These are phyloP conservation scores for Russula abietina DNA, from an alignment of 768 basidiomycete genomes.

Conservation along the genomic window DNA sequence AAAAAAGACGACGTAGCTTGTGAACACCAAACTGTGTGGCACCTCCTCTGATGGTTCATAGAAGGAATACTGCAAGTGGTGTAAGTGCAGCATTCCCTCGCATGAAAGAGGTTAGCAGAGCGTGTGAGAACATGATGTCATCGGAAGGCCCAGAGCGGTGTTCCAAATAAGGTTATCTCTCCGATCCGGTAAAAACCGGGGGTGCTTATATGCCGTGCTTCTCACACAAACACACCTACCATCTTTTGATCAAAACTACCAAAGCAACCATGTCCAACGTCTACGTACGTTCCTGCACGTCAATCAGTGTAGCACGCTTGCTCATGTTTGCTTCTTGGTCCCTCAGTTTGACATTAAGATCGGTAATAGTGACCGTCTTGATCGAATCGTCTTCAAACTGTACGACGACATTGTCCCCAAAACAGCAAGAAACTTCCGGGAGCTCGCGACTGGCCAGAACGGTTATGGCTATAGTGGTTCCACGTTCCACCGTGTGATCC, in stretches of 20 bases:
- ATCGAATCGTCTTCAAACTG: slow-evolving; percentile 78
- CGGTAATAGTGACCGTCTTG: slow-evolving; percentile 32
- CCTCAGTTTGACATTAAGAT: slow-evolving; percentile 63
- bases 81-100: too few species aligned
- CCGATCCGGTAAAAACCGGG: slow-evolving; percentile 20
- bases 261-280: slow-evolving; percentile 35
- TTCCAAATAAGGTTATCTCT: slow-evolving; percentile 10
- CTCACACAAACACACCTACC: slow-evolving; percentile 2
- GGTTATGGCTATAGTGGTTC: slow-evolving; percentile 69
- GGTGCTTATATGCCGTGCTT: slow-evolving; percentile 23
- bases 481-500: slow-evolving; percentile 81
- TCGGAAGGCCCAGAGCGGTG: neutral
- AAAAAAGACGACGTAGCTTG: neutral
- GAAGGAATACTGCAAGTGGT: too few species aligned
- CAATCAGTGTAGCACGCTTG: neutral
- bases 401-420: slow-evolving; percentile 72
- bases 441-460: slow-evolving; percentile 69
- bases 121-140: too few species aligned
- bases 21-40: neutral
- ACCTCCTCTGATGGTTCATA: too few species aligned
- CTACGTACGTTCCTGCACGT: slow-evolving; percentile 29
- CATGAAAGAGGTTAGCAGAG: too few species aligned
- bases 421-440: slow-evolving; percentile 82
- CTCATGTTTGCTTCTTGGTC: neutral
- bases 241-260: slow-evolving; percentile 22